phyloP scores from a whole-genome alignment of 257 asterid species.

The Misopates orontium region DNA sequence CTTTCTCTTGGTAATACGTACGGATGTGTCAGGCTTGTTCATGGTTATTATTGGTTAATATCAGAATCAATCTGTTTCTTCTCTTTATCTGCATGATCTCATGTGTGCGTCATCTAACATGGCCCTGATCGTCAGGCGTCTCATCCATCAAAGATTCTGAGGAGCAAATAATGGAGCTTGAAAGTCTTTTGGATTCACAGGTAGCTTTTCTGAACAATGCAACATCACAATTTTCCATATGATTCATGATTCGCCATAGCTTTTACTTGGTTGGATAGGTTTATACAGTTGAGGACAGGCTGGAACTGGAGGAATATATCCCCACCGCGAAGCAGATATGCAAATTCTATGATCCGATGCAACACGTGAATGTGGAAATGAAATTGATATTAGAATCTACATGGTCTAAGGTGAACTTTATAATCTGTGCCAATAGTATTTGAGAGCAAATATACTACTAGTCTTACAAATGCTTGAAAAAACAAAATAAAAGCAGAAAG shows the following conservation, averaged over 20 bases:
- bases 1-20: no score
- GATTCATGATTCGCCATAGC: not conserved
- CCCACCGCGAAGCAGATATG: constrained; percentile 44
- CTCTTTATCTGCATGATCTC: constrained; percentile 16
- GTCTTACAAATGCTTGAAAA: no score
- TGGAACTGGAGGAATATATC: constrained; percentile 40
- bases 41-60: not conserved
- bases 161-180: constrained; percentile 64
- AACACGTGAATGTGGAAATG: constrained; percentile 41
- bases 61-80: not conserved
- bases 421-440: not conserved
- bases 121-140: constrained; percentile 44
- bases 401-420: constrained; percentile 54
- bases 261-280: constrained; percentile 46
- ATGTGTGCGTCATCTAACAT: constrained; percentile 22
- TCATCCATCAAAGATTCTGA: constrained; percentile 42
- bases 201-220: constrained; percentile 33
- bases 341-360: constrained; percentile 56
- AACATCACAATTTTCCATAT: no score
- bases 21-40: not conserved
- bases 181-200: constrained; percentile 78
- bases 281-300: constrained; percentile 41
- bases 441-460: not conserved
- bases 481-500: constrained; percentile 5
- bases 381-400: constrained; percentile 49